Conservation (phyloP, 148 eudicot species). For the Simmondsia chinensis region DNA sequence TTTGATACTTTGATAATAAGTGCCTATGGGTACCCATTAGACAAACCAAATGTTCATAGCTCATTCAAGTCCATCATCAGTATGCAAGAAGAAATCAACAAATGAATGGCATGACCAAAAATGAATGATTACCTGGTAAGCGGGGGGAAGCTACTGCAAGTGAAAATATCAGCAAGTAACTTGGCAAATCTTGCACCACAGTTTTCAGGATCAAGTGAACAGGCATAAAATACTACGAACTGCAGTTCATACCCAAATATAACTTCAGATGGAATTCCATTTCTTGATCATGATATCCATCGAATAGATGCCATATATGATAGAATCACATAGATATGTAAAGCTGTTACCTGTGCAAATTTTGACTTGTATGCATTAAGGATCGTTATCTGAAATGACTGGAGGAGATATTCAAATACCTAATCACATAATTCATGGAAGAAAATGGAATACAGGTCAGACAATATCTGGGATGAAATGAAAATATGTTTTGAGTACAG, state of each 20-base stretch:
- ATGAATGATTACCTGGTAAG: constrained; percentile 70
- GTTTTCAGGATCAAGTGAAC: constrained; percentile 78
- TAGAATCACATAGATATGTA: no score
- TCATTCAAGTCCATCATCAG: no score
- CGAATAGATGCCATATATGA: no score
- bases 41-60: neutral
- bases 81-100: no score
- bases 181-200: constrained; percentile 64
- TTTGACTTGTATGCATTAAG: constrained; percentile 84
- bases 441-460: neutral
- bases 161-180: constrained; percentile 44
- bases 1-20: no score
- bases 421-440: constrained; percentile 15
- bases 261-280: constrained; percentile 1
- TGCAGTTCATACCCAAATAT: no score
- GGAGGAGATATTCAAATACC: constrained; percentile 78
- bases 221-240: constrained; percentile 93
- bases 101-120: no score
- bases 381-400: constrained; percentile 68
- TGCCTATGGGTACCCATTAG: no score
- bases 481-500: neutral
- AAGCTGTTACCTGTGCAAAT: constrained; percentile 94
- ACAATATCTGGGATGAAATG: no score
- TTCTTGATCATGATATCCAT: no score
- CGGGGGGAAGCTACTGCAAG: constrained; percentile 20